These are phyloP conservation scores for Aspergillus cristatus DNA, from an alignment of 495 filamentous ascomycete species.

Conservation along the genomic window DNA sequence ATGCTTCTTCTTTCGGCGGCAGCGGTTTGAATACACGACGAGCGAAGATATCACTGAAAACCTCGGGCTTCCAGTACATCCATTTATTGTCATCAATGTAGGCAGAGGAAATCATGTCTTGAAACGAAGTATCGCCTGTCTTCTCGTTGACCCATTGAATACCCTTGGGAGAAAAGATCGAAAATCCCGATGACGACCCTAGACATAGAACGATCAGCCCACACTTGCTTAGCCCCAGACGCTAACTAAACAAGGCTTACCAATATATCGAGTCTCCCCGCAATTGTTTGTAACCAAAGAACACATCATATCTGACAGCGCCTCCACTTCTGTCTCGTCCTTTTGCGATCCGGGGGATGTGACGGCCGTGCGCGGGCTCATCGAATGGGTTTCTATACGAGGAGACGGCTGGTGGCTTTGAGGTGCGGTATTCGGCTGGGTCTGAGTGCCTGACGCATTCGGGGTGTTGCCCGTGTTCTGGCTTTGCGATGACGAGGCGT, in stretches of 20 bases:
- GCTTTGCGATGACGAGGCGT: constrained; percentile 16
- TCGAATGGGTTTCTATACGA: constrained; percentile 39
- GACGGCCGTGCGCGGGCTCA: constrained; percentile 47
- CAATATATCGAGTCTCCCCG: constrained; percentile 93
- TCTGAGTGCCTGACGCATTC: constrained; percentile 16
- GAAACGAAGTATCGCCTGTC: constrained; percentile 88
- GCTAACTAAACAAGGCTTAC: constrained; percentile 38
- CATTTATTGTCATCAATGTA: constrained; percentile 84
- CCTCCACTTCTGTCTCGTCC: constrained; percentile 71
- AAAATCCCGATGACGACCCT: constrained; percentile 97
- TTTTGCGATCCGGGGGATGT: constrained; percentile 51
- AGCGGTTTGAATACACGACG: constrained; percentile 74
- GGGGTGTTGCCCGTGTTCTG: constrained; percentile 15
- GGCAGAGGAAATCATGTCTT: constrained; percentile 84
- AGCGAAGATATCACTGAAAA: constrained; percentile 88
- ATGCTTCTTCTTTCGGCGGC: constrained; percentile 69
- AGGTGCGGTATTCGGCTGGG: constrained; percentile 12
- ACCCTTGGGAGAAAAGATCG: constrained; percentile 95
- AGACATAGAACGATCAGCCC: constrained; percentile 13
- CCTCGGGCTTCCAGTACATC: constrained; percentile 93
- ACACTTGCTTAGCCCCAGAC: background rate
- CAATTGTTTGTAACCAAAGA: constrained; percentile 95
- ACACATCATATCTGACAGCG: constrained; percentile 97
- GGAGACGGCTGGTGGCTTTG: constrained; percentile 38
- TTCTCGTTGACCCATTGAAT: constrained; percentile 99